Evolutionary conservation across 2,329 filamentous ascomycete species (phyloP).

Genomic region (Elsinoe batatas): DNA sequence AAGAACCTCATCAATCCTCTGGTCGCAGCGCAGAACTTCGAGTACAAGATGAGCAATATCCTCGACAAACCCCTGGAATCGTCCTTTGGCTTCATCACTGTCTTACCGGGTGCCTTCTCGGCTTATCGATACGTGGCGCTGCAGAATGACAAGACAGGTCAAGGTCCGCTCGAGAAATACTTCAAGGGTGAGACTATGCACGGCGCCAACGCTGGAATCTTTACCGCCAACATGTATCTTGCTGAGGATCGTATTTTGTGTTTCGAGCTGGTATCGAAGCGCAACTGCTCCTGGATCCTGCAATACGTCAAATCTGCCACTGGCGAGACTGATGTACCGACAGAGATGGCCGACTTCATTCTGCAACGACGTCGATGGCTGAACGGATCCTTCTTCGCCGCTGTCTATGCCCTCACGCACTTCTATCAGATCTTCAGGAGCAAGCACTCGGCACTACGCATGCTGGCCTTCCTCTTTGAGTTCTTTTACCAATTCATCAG

Average conservation of each 20-base stretch:
- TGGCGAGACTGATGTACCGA: constrained; percentile 94
- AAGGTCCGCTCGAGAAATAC: constrained; percentile 91
- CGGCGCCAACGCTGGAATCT: constrained; percentile 83
- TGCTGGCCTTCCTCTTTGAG: constrained; percentile 82
- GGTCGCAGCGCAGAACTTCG: constrained; percentile 94
- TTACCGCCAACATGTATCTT: constrained; percentile 98
- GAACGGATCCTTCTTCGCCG: constrained; percentile 96
- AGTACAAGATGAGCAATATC: constrained; percentile 99
- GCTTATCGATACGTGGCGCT: constrained; percentile 90
- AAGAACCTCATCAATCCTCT: constrained; percentile 87
- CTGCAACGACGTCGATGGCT: constrained; percentile 93
- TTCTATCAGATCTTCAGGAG: constrained; percentile 95
- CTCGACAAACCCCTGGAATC: constrained; percentile 96
- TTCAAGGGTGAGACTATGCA: constrained; percentile 96
- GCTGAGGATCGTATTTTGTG: constrained; percentile 98
- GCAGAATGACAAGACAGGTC: constrained; percentile 91
- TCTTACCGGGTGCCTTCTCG: constrained; percentile 95
- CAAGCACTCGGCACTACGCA: constrained; percentile 76
- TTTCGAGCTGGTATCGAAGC: constrained; percentile 94
- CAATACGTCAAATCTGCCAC: constrained; percentile 97
- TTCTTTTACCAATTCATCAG: constrained; percentile 90
- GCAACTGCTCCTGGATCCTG: constrained; percentile 93
- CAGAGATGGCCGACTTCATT: constrained; percentile 88
- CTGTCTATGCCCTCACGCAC: constrained; percentile 87
- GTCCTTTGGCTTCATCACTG: constrained; percentile 94